These are phyloP conservation scores for Leccinum boreale DNA, from an alignment of 768 basidiomycete species.

Conservation along the genomic window DNA sequence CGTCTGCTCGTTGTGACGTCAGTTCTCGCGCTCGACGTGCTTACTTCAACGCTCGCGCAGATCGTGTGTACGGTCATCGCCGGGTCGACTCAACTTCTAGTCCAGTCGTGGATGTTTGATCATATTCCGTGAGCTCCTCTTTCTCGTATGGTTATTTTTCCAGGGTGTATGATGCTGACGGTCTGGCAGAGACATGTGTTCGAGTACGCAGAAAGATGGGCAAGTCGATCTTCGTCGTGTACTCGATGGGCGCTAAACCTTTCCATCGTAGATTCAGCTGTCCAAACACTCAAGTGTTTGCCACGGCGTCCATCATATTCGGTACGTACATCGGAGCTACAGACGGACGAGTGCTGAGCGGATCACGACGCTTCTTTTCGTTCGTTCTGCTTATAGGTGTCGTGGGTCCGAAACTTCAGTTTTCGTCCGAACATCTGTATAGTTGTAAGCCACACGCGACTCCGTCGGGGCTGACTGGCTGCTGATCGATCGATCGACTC, in stretches of 20 bases:
- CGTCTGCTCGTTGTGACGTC: background rate
- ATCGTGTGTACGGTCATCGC: constrained; percentile 64
- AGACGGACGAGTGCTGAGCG: constrained; percentile 2
- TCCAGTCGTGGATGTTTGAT: constrained; percentile 71
- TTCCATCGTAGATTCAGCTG: constrained; percentile 42
- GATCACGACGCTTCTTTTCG: background rate
- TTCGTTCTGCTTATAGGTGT: constrained; percentile 43
- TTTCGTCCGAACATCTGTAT: constrained; percentile 55
- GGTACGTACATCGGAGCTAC: constrained; percentile 15
- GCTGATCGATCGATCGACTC: background rate
- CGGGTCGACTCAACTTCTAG: constrained; percentile 70
- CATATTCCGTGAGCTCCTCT: constrained; percentile 46
- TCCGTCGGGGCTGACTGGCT: constrained; percentile 20
- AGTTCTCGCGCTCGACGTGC: background rate
- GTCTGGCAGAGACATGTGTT: constrained; percentile 44
- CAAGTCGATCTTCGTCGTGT: background rate
- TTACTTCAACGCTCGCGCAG: constrained; percentile 24
- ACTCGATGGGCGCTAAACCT: background rate
- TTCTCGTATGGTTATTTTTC: background rate
- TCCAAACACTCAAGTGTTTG: constrained; percentile 49
- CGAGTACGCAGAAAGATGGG: constrained; percentile 40
- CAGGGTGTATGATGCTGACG: background rate
- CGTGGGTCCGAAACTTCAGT: constrained; percentile 60
- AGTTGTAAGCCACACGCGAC: constrained; percentile 14
- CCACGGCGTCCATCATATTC: constrained; percentile 55